A percentile compares a stretch with the other conserved stretches of the same genome.
These are phyloP conservation scores for Farysia itapuensis DNA, from an alignment of 1,284 basidiomycete species.

Conservation along the genomic window DNA sequence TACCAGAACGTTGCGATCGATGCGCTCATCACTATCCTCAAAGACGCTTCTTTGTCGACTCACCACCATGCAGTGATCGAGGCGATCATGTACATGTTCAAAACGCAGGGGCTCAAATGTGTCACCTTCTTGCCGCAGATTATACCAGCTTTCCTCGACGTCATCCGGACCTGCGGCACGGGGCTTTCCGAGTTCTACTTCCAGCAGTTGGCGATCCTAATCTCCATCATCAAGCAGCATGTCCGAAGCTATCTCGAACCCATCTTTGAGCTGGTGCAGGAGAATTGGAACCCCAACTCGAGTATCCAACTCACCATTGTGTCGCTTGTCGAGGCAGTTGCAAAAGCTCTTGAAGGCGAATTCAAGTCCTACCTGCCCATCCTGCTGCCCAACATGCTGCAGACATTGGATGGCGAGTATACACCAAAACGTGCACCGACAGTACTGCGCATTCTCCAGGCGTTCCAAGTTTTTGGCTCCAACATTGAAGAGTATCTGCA, in stretches of 20 bases:
- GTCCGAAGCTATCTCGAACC: slow-evolving; percentile 71
- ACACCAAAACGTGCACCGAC: slow-evolving; percentile 65
- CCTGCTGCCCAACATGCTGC: slow-evolving; percentile 85
- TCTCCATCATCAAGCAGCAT: slow-evolving; percentile 96
- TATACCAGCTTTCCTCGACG: slow-evolving; percentile 89
- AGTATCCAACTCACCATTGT: slow-evolving; percentile 89
- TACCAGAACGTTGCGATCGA: slow-evolving; percentile 96
- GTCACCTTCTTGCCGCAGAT: slow-evolving; percentile 95
- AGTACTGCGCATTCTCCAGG: slow-evolving; percentile 86
- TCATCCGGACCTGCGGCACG: slow-evolving; percentile 75
- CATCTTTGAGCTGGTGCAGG: slow-evolving; percentile 58
- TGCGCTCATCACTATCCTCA: slow-evolving; percentile 81
- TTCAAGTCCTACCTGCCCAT: slow-evolving; percentile 97
- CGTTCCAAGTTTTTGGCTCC: slow-evolving; percentile 89
- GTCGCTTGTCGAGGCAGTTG: slow-evolving; percentile 89
- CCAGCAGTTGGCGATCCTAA: slow-evolving; percentile 92
- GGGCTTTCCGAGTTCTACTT: slow-evolving; percentile 91
- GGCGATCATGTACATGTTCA: slow-evolving; percentile 99
- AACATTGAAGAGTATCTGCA: slow-evolving; percentile 98
- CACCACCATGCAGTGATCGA: slow-evolving; percentile 86
- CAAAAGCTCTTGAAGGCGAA: slow-evolving; percentile 91
- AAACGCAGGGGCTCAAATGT: slow-evolving; percentile 94
- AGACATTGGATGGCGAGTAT: slow-evolving; percentile 67
- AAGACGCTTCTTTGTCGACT: slow-evolving; percentile 63
- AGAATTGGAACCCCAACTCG: slow-evolving; percentile 64